A percentile compares a stretch with the other conserved stretches of the same genome.
Evolutionary conservation across 805 yeast species (phyloP).

Genomic region (Blastobotrys muscicola): DNA sequence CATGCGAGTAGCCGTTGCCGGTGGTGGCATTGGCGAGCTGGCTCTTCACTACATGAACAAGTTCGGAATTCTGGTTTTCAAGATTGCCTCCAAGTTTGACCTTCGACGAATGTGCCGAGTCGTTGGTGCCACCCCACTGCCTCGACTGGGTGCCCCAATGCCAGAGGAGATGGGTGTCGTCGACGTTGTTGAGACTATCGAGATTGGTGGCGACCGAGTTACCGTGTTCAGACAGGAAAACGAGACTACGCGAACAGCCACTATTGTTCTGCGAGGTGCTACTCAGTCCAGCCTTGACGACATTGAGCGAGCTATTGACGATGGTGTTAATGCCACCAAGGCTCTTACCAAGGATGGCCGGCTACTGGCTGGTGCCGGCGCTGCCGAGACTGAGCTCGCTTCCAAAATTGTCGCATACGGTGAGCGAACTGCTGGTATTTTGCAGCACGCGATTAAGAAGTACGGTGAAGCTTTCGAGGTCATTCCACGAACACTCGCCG

Average conservation of each 20-base stretch:
- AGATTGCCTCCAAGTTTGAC: slow-evolving; percentile 90
- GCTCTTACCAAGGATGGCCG: slow-evolving; percentile 75
- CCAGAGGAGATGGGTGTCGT: slow-evolving; percentile 88
- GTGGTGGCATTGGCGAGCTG: slow-evolving; percentile 84
- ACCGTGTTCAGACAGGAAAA: slow-evolving; percentile 78
- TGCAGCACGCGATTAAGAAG: slow-evolving; percentile 89
- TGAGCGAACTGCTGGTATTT: slow-evolving; percentile 85
- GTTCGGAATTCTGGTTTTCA: slow-evolving; percentile 72
- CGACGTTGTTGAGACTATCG: slow-evolving; percentile 81
- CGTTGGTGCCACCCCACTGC: slow-evolving; percentile 94
- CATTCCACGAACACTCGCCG: slow-evolving; percentile 85
- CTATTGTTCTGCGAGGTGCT: slow-evolving; percentile 92
- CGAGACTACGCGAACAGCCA: slow-evolving; percentile 58
- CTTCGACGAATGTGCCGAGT: slow-evolving; percentile 89
- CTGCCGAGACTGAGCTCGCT: slow-evolving; percentile 82
- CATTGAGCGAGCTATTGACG: slow-evolving; percentile 94
- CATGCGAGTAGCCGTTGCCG: slow-evolving; percentile 84
- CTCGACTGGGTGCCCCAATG: slow-evolving; percentile 88
- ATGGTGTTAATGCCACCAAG: slow-evolving; percentile 87
- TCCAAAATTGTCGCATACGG: slow-evolving; percentile 74
- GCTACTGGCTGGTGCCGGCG: slow-evolving; percentile 93
- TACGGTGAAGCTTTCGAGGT: slow-evolving; percentile 94
- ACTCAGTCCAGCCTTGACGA: slow-evolving; percentile 91
- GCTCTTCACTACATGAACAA: slow-evolving; percentile 90
- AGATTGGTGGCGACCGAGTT: slow-evolving; percentile 96